A percentile compares a stretch with the other conserved stretches of the same genome.
phyloP scores from a whole-genome alignment of 1,284 basidiomycete genomes.

The Sporisorium exsertum region DNA sequence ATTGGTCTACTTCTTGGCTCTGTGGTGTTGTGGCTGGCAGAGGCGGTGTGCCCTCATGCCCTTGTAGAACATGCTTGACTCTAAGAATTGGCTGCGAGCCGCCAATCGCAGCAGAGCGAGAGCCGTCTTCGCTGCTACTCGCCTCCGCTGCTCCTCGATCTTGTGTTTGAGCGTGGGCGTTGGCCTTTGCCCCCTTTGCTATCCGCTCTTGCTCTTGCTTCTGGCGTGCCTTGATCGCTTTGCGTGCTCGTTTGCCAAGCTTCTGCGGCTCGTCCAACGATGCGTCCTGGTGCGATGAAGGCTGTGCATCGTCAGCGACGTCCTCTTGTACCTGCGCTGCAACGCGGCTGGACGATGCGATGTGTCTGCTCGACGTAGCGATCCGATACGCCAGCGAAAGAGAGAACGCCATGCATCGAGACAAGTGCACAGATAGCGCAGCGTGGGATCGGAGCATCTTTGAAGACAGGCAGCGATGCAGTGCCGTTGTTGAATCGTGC shows the following conservation, averaged over 20 bases:
- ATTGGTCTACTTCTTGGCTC: conserved; percentile 1
- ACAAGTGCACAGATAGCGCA: background rate
- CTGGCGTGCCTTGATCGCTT: conserved; percentile 23
- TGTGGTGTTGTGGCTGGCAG: background rate
- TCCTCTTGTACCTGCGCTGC: conserved; percentile 25
- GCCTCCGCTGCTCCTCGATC: background rate
- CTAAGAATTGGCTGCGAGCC: conserved; percentile 10
- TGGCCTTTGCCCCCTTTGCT: conserved; percentile 16
- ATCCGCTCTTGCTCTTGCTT: conserved; percentile 18
- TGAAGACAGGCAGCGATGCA: background rate
- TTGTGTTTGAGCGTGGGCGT: conserved; percentile 7
- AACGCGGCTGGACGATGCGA: conserved; percentile 24
- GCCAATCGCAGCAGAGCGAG: background rate
- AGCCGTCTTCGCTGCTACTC: accelerated
- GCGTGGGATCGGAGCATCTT: background rate
- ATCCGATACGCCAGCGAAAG: background rate
- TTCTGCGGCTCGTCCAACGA: conserved; percentile 16
- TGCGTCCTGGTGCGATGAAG: background rate
- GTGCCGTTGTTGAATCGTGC: background rate
- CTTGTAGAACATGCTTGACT: conserved; percentile 23
- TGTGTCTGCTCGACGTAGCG: conserved; percentile 1
- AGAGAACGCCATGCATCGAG: background rate
- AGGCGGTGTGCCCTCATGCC: background rate
- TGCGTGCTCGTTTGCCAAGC: conserved; percentile 39
- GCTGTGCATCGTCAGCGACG: background rate